A percentile compares a stretch with the other conserved stretches of the same genome.
Conservation (phyloP, 768 basidiomycete species). For the Termitomyces sp. region DNA sequence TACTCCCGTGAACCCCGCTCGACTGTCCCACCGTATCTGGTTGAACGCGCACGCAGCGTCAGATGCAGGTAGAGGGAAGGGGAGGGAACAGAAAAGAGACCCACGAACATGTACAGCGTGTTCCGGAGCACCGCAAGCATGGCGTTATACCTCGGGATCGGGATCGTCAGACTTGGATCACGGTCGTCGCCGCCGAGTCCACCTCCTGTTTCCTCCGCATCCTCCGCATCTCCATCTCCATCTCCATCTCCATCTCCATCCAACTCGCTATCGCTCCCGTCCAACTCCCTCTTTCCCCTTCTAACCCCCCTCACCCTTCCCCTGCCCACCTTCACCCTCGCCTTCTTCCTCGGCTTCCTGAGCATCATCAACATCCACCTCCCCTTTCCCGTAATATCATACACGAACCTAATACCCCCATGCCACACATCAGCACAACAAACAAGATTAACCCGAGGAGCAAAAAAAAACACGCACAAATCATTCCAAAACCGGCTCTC, state of each 20-base stretch:
- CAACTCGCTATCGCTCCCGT: not conserved
- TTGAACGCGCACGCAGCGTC: not conserved
- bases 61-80: no score
- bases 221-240: not conserved
- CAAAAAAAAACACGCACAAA: not conserved
- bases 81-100: not conserved
- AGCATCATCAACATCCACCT: not conserved
- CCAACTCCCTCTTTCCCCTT: not conserved
- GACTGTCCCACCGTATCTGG: not conserved
- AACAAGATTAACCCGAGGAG: not conserved
- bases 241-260: not conserved
- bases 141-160: not conserved
- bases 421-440: not conserved
- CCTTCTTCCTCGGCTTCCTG: not conserved
- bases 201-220: not conserved
- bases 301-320: not conserved
- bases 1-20: not conserved
- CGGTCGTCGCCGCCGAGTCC: not conserved
- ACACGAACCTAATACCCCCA: not conserved
- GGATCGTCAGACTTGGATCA: not conserved
- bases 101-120: not conserved
- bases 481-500: constrained; percentile 59
- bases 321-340: not conserved
- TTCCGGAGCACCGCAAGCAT: not conserved
- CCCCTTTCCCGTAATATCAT: not conserved